Base-by-base conservation (phyloP, 257 asterid genomes). In the Echites panduratus region DNA sequence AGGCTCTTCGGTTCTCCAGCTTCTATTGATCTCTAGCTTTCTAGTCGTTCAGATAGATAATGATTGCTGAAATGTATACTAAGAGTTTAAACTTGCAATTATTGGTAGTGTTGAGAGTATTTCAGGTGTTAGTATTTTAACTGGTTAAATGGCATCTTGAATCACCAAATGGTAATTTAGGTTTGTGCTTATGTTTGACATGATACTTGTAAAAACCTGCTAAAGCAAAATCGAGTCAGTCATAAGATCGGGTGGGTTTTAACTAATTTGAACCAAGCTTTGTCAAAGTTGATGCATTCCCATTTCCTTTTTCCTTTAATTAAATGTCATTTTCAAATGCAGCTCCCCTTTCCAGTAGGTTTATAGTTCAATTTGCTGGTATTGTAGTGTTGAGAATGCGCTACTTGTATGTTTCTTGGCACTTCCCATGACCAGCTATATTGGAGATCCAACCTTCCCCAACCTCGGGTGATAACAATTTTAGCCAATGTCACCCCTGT, bases 251-350 rank as follows among this genome's bases (percentile, higher is more conserved):
- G 73, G 74, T 69, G 68, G 26, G 75, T 53, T 32, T 65, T 22
- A 41, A 27, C 35, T 53, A 71, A 38, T 9, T 48, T 71, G 73
- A 63, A 48, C 62, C 35, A 54, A 45, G 63, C 74, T 72, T 64
- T 75, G 82, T 66, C 75, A 77, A 77, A 73, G 57, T 68, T 75
- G 75, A 69, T 59, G 27, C 71, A 63, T 68, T 54, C n/a, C 73
- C 65, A 2, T 58, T 54, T n/a, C 11, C 24, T 73, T 35, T 75
- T 48, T 3, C 9, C 9, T 73, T 24, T 2, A 20, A 53, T n/a
- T 70, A 12, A 41, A 17, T 61, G 66, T 26, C 16, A 41, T 17
- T 16, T 6, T 10, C 56, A n/a, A 22, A 67, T 22, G 40, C 9
- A 9, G 13, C 49, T 40, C 5, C 40, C 3, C n/a, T n/a, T n/a